A percentile compares a stretch with the other conserved stretches of the same genome.
Evolutionary conservation across 2,329 filamentous ascomycete genomes (phyloP).

Genomic region (Verticillium tricorpus): DNA sequence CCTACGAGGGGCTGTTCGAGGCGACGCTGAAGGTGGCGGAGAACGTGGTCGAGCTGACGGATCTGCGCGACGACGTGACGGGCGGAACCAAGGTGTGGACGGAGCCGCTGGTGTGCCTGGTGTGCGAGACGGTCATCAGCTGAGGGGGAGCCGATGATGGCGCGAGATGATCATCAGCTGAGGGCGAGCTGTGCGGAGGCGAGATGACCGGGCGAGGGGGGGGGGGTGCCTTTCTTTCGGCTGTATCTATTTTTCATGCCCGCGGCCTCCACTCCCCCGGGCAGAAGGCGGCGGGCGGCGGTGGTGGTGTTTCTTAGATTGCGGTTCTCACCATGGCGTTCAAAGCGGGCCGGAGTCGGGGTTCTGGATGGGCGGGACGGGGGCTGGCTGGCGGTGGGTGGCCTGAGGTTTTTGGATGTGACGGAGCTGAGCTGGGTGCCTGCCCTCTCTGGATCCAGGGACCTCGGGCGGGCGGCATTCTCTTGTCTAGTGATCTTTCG

Average conservation of each 20-base stretch:
- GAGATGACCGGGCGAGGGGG: no score
- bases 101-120: constrained; percentile 45
- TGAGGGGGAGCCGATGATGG: background rate
- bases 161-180: no score
- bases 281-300: background rate
- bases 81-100: constrained; percentile 50
- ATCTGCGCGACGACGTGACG: constrained; percentile 41
- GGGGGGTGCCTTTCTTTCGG: background rate
- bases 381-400: background rate
- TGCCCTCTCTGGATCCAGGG: no score
- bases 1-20: constrained; percentile 48
- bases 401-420: background rate
- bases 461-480: constrained; percentile 3
- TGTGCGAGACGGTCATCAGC: constrained; percentile 40
- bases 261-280: no score
- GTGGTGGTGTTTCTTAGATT: background rate
- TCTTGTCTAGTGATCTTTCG: no score
- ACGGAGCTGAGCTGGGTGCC: background rate
- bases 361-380: background rate
- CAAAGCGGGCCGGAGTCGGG: background rate
- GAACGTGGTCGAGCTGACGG: constrained; percentile 45
- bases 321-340: background rate
- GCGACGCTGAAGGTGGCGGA: constrained; percentile 34
- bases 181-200: no score
- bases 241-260: background rate